Evolutionary conservation across 768 basidiomycete genomes (phyloP).

Genomic region (Boletus tylopilopsis): DNA sequence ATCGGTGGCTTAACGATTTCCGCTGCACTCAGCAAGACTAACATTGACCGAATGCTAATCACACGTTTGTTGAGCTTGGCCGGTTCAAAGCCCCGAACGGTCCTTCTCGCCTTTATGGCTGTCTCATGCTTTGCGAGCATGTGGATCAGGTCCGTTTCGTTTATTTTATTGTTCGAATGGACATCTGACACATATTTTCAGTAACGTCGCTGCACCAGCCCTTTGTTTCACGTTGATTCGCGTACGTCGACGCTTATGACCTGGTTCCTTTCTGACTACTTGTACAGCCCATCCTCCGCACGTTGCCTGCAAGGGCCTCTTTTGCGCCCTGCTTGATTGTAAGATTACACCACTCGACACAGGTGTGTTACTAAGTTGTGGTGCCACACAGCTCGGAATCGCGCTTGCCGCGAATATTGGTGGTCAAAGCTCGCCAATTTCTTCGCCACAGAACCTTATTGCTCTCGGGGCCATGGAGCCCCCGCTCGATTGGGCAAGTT

Average conservation of each 20-base stretch:
- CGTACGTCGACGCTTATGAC: constrained; percentile 41
- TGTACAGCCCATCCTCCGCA: constrained; percentile 84
- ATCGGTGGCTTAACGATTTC: constrained; percentile 98
- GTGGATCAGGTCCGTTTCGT: constrained; percentile 84
- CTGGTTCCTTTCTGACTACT: not conserved
- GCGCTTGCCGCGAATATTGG: constrained; percentile 98
- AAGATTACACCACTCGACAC: constrained; percentile 29
- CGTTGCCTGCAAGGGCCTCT: constrained; percentile 77
- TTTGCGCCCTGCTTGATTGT: constrained; percentile 93
- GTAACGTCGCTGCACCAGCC: constrained; percentile 97
- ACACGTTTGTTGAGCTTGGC: constrained; percentile 88
- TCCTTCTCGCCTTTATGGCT: constrained; percentile 91
- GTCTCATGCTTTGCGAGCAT: constrained; percentile 98
- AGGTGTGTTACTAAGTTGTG: not conserved
- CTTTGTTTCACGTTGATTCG: constrained; percentile 95
- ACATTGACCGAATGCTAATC: constrained; percentile 88
- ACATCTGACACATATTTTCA: constrained; percentile 25
- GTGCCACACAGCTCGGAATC: constrained; percentile 70
- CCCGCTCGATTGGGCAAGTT: constrained; percentile 79
- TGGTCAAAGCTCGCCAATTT: constrained; percentile 95
- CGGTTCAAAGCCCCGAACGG: constrained; percentile 80
- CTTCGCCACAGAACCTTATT: constrained; percentile 96
- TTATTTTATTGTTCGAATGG: not conserved
- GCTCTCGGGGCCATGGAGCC: constrained; percentile 86
- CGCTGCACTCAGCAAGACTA: constrained; percentile 92